These are phyloP conservation scores for Chytridiales sp. DNA, from an alignment of 371 early-diverging fungal species.

Conservation along the genomic window DNA sequence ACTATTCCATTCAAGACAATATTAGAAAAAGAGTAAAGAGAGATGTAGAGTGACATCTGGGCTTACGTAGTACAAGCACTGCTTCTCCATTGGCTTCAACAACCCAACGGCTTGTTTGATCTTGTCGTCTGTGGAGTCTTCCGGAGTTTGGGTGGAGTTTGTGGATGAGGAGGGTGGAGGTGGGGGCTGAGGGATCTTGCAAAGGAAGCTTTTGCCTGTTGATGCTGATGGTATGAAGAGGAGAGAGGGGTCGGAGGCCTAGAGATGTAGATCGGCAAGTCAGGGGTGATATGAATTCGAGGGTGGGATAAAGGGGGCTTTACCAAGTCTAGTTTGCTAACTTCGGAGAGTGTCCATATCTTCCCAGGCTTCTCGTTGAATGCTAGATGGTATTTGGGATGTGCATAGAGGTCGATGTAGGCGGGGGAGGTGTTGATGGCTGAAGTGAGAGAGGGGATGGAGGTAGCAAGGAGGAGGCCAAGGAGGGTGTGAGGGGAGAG, in stretches of 20 bases:
- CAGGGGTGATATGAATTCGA: background rate
- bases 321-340: no score
- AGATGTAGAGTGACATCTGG: no score
- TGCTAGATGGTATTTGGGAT: background rate
- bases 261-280: background rate
- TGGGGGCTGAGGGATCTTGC: conserved; percentile 8
- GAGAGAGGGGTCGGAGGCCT: conserved; percentile 13
- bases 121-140: conserved; percentile 2
- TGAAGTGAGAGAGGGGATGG: no score
- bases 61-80: conserved; percentile 10
- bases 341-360: no score
- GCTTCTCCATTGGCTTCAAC: conserved; percentile 1
- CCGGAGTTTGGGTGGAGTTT: background rate
- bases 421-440: background rate
- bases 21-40: no score
- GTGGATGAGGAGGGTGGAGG: no score
- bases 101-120: background rate
- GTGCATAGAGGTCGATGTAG: conserved; percentile 1
- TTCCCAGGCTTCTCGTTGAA: no score
- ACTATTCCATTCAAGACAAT: no score
- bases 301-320: background rate
- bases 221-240: conserved; percentile 9
- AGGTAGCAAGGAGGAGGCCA: no score
- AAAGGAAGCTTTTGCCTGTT: conserved; percentile 7
- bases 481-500: no score